Evolutionary conservation across 805 yeast genomes (phyloP).

Genomic region (Hanseniaspora osmophila): DNA sequence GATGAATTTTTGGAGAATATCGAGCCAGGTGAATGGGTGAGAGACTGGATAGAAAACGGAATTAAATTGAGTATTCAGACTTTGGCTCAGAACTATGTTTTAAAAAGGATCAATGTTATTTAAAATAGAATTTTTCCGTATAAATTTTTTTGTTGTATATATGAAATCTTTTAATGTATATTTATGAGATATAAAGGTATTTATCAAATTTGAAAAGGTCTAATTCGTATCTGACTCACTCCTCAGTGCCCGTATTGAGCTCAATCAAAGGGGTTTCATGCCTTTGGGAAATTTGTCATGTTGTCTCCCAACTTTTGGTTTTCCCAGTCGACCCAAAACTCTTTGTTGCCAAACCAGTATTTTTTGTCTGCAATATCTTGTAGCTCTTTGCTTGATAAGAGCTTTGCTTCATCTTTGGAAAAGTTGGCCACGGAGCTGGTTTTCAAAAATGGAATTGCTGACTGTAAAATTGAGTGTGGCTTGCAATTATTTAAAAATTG

Average conservation of each 20-base stretch:
- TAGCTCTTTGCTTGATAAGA: conserved; percentile 12
- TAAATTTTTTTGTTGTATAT: no score
- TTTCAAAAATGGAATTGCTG: conserved; percentile 12
- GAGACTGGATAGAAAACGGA: conserved; percentile 68
- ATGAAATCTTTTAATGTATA: no score
- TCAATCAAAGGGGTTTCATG: no score
- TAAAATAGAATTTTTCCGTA: not conserved
- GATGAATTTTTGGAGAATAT: conserved; percentile 24
- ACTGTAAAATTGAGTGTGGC: conserved; percentile 5
- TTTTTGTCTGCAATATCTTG: conserved; percentile 11
- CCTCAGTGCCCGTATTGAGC: no score
- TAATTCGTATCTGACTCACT: no score
- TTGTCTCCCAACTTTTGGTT: conserved; percentile 16
- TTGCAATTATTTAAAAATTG: conserved; percentile 14
- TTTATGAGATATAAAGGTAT: not conserved
- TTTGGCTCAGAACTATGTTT: conserved; percentile 79
- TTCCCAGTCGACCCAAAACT: conserved; percentile 26
- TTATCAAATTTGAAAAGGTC: conserved; percentile 4
- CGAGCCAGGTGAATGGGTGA: conserved; percentile 74
- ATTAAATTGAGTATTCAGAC: conserved; percentile 70
- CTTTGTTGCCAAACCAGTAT: conserved; percentile 13
- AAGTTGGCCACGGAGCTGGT: conserved; percentile 7
- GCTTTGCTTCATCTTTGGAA: not conserved
- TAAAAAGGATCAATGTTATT: conserved; percentile 55
- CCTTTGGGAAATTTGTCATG: conserved; percentile 6